Evolutionary conservation across 345 rosid species (phyloP), one percentile per base, ranked within the genome.

Genomic region (Sisymbrium altissimum): DNA sequence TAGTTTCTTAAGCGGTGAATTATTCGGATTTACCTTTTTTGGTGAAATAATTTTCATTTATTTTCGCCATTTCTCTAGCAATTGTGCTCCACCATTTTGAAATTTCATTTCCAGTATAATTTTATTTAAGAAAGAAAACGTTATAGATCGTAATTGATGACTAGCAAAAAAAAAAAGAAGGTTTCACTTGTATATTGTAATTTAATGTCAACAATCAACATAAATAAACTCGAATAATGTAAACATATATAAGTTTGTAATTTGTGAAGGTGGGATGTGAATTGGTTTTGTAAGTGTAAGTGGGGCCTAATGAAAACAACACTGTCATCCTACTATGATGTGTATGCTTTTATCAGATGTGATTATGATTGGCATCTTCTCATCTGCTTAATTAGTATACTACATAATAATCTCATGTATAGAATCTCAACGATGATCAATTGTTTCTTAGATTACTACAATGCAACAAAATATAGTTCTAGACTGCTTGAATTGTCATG

Each of bases 271-370:
- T 53, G 17, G 60, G 50, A 60, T 71, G n/a, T n/a, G n/a, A n/a
- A n/a, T n/a, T n/a, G n/a, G n/a, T 11, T 33, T 54, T 73, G 71
- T 9, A n/a, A 53, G 48, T 5, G 30, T 23, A 64, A 55, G 72
- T 64, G 39, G 49, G 66, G 23, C 14, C 3, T 45, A 35, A 65
- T 65, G 64, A 65, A 56, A 46, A 33, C 64, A 43, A 49, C 43
- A 43, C 14, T 63, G 29, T 21, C 46, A 64, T 43, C 77, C 14
- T 53, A 73, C 69, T 35, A 4, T 46, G 71, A 73, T 64, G 65
- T 55, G 56, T 56, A 57, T 57, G 23, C 25, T 56, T 66, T 56
- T 4, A 57, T 38, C 72, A 15, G n/a, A 57, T 56, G 48, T 27
- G 41, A 66, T 36, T 46, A 12, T 57, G 60, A 74, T 48, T 65